Evolutionary conservation across 352 stramenopile genomes (phyloP), one percentile per base, ranked within the genome.

Genomic region (Phytophthora litchii): DNA sequence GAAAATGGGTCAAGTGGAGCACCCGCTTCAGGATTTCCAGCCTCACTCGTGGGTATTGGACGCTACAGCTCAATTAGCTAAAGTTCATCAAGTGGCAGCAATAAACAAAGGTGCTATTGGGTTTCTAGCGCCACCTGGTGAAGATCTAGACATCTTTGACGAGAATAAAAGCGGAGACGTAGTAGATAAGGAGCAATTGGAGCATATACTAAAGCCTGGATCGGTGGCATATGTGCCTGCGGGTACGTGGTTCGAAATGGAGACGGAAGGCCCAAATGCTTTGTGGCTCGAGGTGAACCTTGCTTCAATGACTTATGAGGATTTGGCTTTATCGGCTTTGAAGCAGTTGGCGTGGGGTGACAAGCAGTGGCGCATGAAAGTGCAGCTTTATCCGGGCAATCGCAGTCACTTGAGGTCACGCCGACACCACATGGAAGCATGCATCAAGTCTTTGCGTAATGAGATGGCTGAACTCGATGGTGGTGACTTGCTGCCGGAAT

Each of bases 221-320:
- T 72, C 66, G 0, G 67, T 91, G 0, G 23, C 76, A 0, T 89
- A 89, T 54, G n/a, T 88, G 4, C 76, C 82, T 16, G 59, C 52
- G 0, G 79, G 79, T 12, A 76, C 66, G 3, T 91, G 82, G 82
- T 82, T 78, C 35, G 42, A 67, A 20, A 47, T 49, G 0, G 60
- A 80, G 31, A 61, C 52, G 1, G 20, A 67, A 4, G 64, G 70
- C 0, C 21, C 50, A 3, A 54, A 59, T 10, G 32, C 59, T 10
- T 32, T 78, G 41, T 87, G 72, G 68, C 58, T 89, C 0, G 75
- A 88, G 19, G 57, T 87, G 13, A 64, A 78, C 13, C 14, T 89
- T 13, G 54, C 54, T 4, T 53, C 47, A 2, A 44, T 67, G 14
- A 71, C 35, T 1, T 72, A 70, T 7, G 46, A 51, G 4, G 55